Conservation (phyloP, 2,329 filamentous ascomycete species). For the Aspergillus niger region DNA sequence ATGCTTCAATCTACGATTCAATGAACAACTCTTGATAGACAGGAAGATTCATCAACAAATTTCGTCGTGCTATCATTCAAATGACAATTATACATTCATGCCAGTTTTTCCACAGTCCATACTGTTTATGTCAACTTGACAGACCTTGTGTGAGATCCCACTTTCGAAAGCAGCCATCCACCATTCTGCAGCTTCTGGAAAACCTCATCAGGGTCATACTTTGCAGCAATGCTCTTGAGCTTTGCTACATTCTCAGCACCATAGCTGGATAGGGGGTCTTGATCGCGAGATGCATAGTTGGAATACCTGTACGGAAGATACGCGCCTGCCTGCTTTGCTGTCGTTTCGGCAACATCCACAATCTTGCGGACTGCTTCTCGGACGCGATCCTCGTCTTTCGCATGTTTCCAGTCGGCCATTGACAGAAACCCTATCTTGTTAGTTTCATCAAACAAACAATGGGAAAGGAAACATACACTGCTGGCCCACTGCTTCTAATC, state of each 20-base stretch:
- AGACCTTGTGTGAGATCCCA: background rate
- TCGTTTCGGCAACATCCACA: constrained; percentile 14
- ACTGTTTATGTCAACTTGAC: background rate
- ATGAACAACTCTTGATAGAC: too few relatives aligned
- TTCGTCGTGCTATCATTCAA: background rate
- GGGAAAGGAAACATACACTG: constrained; percentile 9
- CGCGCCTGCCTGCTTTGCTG: constrained; percentile 9
- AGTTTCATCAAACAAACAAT: background rate
- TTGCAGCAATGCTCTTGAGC: constrained; percentile 3
- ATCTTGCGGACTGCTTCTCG: constrained; percentile 15
- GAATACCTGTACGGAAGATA: constrained; percentile 16
- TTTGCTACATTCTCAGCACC: constrained; percentile 8
- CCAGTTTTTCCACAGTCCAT: background rate
- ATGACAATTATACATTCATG: background rate
- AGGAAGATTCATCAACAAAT: too few relatives aligned
- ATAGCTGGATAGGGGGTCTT: constrained; percentile 14
- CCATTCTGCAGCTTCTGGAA: constrained; percentile 16
- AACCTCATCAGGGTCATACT: constrained; percentile 13
- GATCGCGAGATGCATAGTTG: constrained; percentile 16
- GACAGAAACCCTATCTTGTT: constrained; percentile 16
- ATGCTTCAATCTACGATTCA: too few relatives aligned
- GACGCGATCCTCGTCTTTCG: constrained; percentile 11
- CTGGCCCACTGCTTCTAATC: constrained; percentile 4
- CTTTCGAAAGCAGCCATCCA: constrained; percentile 13
- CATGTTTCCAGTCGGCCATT: constrained; percentile 16